phyloP scores from a whole-genome alignment of 1,284 basidiomycete genomes.

The Takashimella koratensis region DNA sequence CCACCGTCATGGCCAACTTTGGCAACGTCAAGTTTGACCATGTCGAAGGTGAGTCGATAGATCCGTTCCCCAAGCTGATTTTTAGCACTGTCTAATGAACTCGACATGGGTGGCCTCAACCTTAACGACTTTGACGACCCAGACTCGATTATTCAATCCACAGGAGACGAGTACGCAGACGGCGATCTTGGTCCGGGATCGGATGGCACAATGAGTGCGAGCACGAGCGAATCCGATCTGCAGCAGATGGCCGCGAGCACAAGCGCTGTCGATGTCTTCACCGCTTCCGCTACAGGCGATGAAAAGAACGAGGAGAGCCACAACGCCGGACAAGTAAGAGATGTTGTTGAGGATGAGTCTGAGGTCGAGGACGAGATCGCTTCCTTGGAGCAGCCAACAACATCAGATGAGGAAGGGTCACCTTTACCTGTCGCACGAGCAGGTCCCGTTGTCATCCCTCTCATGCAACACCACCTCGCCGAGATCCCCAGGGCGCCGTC shows the following conservation, averaged over 20 bases:
- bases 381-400: neutral
- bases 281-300: neutral
- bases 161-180: neutral
- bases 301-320: neutral
- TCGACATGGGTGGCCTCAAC: conserved; percentile 38
- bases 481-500: neutral
- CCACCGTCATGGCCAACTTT: conserved; percentile 4
- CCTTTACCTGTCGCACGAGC: conserved; percentile 31
- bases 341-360: neutral
- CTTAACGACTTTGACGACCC: conserved; percentile 40
- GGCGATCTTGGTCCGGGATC: neutral
- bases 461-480: conserved; percentile 2
- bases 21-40: conserved; percentile 1
- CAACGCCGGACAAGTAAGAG: neutral
- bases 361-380: neutral
- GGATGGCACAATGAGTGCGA: neutral
- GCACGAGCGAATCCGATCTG: neutral
- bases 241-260: neutral
- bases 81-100: conserved; percentile 10
- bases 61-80: neutral
- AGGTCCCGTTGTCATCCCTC: conserved; percentile 36
- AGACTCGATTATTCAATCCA: conserved; percentile 6
- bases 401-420: conserved; percentile 24
- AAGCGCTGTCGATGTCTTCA: neutral
- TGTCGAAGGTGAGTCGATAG: conserved; percentile 7